Conservation (phyloP, 1,284 basidiomycete species). For the Polyporus tsugae region DNA sequence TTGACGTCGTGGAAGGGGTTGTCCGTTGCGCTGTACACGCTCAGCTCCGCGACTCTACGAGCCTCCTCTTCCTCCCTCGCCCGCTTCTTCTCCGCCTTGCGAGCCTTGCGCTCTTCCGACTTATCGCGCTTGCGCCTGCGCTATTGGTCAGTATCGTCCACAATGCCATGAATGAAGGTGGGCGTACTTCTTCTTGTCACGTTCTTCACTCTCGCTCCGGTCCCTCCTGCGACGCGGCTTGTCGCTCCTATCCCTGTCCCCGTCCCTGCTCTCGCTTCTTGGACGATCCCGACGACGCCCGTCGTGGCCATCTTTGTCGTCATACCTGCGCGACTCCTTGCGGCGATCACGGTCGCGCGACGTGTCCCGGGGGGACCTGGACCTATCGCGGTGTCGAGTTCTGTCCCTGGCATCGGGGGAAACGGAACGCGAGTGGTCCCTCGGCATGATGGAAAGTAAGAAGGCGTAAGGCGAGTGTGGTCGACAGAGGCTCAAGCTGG, state of each 20-base stretch:
- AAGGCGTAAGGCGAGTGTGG: neutral
- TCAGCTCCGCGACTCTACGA: constrained; percentile 87
- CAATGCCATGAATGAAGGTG: neutral
- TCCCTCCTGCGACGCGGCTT: constrained; percentile 50
- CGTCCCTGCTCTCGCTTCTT: constrained; percentile 52
- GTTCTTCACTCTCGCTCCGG: constrained; percentile 45
- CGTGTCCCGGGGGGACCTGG: constrained; percentile 34
- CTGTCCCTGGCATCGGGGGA: constrained; percentile 53
- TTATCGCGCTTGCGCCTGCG: constrained; percentile 81
- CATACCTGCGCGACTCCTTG: constrained; percentile 43
- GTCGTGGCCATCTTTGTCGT: constrained; percentile 45
- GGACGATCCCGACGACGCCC: constrained; percentile 48
- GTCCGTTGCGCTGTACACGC: constrained; percentile 92
- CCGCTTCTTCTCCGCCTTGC: constrained; percentile 85
- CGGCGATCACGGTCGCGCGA: constrained; percentile 37
- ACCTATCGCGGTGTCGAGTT: constrained; percentile 35
- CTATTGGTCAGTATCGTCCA: constrained; percentile 18
- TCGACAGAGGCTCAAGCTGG: neutral
- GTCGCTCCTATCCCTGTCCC: constrained; percentile 42
- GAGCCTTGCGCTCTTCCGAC: constrained; percentile 77
- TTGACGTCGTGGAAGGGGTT: constrained; percentile 99
- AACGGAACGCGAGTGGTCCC: constrained; percentile 53
- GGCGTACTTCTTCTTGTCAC: constrained; percentile 66
- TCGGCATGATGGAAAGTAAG: neutral
- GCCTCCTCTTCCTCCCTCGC: constrained; percentile 88